Evolutionary conservation across 202 grass and related monocot species (phyloP), one percentile per base, ranked within the genome.

Genomic region (Panicum hallii): DNA sequence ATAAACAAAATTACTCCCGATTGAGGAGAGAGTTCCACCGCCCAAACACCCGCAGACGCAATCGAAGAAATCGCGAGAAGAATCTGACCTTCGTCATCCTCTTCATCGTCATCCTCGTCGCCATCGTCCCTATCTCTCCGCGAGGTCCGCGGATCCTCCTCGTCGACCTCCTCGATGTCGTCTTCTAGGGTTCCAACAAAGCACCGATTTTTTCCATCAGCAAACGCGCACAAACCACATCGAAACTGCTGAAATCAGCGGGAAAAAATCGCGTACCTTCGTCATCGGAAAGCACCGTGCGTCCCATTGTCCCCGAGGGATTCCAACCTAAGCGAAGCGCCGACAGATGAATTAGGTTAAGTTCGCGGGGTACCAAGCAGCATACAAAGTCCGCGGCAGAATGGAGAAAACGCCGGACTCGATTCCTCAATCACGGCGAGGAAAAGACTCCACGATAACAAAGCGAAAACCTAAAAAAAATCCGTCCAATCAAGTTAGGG

Each of bases 11-110:
- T 63, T 78, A 60, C 30, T 68, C 40, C 11, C 5, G 10, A 50
- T 53, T n/a, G 20, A 38, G 70, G 15, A 70, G 14, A 55, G 48
- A 56, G 23, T 58, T 36, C 45, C 20, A 70, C 22, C 64, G 1
- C 4, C 16, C 47, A 83, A 72, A 41, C 40, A 42, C 49, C 48
- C 11, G n/a, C 12, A 60, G 12, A 66, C 19, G 32, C 32, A 32
- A 34, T 56, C 11, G 13, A 52, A 82, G 7, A 85, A 87, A 85
- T 72, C 6, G 17, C 4, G 11, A 58, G 15, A 75, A 88, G 40
- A 86, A 86, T 43, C 77, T 49, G 62, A 94, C 93, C 97, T 70
- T 98, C 95, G 2, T 95, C 95, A 7, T 99, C 97, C 42, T 96
- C 95, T 0, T 93, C 91, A 0, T 95, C 95, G 1, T 95, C 89